A percentile compares a stretch with the other conserved stretches of the same genome.
Evolutionary conservation across 805 yeast species (phyloP).

Genomic region (Barnettozyma sp.): DNA sequence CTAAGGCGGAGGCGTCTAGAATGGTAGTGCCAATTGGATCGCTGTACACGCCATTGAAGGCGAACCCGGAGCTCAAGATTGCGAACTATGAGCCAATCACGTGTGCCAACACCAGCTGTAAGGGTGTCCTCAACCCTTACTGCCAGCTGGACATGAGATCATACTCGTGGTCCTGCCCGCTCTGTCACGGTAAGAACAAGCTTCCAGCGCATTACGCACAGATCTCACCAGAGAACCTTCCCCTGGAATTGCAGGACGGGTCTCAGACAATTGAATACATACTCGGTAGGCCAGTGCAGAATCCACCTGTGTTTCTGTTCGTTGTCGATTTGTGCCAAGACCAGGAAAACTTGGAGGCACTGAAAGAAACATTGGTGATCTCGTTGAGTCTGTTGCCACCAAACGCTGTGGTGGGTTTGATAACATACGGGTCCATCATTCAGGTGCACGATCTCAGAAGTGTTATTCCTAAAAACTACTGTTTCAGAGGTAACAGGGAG

Average conservation of each 20-base stretch:
- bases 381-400: conserved; percentile 80
- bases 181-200: conserved; percentile 72
- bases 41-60: conserved; percentile 87
- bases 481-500: conserved; percentile 87
- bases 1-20: conserved; percentile 82
- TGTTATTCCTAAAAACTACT: conserved; percentile 64
- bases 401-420: conserved; percentile 78
- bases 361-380: conserved; percentile 72
- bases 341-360: conserved; percentile 74
- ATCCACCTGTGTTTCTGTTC: conserved; percentile 81
- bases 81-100: conserved; percentile 82
- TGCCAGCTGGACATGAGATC: conserved; percentile 72
- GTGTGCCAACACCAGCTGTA: conserved; percentile 73
- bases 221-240: conserved; percentile 67
- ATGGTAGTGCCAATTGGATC: conserved; percentile 94
- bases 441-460: conserved; percentile 79
- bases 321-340: conserved; percentile 89
- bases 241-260: conserved; percentile 65
- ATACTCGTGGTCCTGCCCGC: conserved; percentile 78
- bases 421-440: conserved; percentile 86
- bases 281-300: conserved; percentile 68
- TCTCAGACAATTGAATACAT: conserved; percentile 82
- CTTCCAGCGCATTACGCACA: conserved; percentile 79
- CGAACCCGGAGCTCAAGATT: conserved; percentile 65
- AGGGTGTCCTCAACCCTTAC: conserved; percentile 81